These are phyloP conservation scores for Ceratobasidium papillatum DNA, from an alignment of 1,284 basidiomycete species.

Conservation along the genomic window DNA sequence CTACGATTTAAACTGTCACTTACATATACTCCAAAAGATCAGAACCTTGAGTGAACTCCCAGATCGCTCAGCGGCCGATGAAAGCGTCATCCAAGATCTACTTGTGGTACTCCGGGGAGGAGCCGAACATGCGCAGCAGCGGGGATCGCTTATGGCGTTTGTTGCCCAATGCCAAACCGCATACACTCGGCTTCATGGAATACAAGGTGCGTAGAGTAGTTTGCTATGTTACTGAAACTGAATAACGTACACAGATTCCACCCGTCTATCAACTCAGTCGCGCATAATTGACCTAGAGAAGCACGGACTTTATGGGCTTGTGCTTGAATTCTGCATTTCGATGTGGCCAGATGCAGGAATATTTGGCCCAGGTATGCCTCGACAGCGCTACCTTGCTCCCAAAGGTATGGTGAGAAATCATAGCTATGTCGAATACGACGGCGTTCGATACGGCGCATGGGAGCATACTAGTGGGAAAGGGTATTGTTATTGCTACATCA, in stretches of 20 bases:
- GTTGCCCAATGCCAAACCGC: background rate
- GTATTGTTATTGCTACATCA: slow-evolving; percentile 20
- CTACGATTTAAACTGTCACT: background rate
- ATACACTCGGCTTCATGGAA: background rate
- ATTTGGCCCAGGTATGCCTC: slow-evolving; percentile 15
- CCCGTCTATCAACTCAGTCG: background rate
- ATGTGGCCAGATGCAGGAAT: slow-evolving; percentile 23
- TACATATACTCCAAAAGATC: background rate
- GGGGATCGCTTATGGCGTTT: background rate
- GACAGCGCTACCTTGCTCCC: slow-evolving; percentile 4
- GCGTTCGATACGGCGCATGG: background rate
- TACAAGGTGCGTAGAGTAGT: background rate
- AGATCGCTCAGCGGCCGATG: background rate
- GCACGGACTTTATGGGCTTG: background rate
- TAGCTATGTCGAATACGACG: slow-evolving; percentile 30
- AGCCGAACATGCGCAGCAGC: no score
- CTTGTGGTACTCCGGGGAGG: background rate
- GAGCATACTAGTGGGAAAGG: slow-evolving; percentile 22
- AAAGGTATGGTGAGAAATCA: background rate
- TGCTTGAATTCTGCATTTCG: slow-evolving; percentile 6
- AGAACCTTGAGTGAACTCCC: background rate
- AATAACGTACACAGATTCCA: background rate
- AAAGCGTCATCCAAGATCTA: background rate
- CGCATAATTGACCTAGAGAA: background rate
- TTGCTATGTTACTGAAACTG: background rate